Evolutionary conservation across 1,284 basidiomycete species (phyloP).

Genomic region (Irpex sp.): DNA sequence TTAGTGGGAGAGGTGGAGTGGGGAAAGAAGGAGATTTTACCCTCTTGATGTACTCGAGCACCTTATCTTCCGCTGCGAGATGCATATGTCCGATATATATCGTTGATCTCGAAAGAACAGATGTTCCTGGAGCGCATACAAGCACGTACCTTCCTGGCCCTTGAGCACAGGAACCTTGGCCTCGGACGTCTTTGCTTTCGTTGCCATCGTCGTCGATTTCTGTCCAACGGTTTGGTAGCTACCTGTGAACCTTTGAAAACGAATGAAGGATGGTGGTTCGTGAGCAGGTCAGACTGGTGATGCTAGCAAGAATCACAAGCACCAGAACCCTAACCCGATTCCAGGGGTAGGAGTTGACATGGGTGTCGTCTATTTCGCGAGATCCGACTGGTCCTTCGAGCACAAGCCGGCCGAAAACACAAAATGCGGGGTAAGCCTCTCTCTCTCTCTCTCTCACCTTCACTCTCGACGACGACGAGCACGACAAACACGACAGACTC

Average conservation of each 20-base stretch:
- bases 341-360: conserved; percentile 2
- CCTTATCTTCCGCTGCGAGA: conserved; percentile 61
- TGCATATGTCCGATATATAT: background rate
- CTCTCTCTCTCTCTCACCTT: background rate
- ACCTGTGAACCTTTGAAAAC: too few relatives aligned
- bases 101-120: background rate
- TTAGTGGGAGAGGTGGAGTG: background rate
- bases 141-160: conserved; percentile 58
- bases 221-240: too few relatives aligned
- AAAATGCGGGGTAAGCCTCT: background rate
- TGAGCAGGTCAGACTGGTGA: background rate
- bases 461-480: background rate
- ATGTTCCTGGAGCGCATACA: background rate
- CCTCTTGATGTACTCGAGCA: conserved; percentile 71
- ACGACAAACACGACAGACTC: background rate
- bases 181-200: conserved; percentile 39
- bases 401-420: background rate
- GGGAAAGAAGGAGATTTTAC: conserved; percentile 30
- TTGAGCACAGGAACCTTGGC: conserved; percentile 59
- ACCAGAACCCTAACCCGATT: conserved; percentile 12
- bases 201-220: conserved; percentile 16
- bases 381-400: conserved; percentile 4
- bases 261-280: background rate
- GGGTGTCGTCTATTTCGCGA: background rate
- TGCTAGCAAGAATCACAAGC: background rate